Evolutionary conservation across 2,329 filamentous ascomycete genomes (phyloP).

Genomic region (Akanthomyces muscarius): DNA sequence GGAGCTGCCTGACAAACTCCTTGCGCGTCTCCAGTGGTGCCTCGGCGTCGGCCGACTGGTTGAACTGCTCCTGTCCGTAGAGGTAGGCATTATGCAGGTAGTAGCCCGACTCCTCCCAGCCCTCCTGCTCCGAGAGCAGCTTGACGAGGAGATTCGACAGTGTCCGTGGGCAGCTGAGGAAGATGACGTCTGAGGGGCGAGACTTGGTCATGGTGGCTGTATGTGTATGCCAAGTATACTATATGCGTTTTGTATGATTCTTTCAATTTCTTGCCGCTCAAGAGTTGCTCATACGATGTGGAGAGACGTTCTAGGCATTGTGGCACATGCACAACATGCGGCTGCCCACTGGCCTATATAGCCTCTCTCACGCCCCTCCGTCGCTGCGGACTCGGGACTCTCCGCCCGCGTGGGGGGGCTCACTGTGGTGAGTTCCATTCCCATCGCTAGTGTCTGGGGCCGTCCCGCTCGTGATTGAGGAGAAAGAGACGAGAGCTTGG

Average conservation of each 20-base stretch:
- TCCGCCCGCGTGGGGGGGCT: neutral
- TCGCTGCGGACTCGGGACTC: neutral
- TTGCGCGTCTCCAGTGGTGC: neutral
- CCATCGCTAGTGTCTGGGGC: neutral
- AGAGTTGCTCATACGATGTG: neutral
- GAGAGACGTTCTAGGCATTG: neutral
- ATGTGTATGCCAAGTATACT: neutral
- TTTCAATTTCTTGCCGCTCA: neutral
- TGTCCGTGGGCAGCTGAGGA: constrained; percentile 16
- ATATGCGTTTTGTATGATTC: neutral
- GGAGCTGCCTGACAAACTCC: constrained; percentile 5
- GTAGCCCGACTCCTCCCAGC: constrained; percentile 14
- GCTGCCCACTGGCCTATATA: neutral
- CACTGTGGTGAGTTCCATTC: neutral
- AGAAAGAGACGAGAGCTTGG: neutral
- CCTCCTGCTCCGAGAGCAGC: constrained; percentile 17
- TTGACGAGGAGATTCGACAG: constrained; percentile 17
- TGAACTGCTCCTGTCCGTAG: neutral
- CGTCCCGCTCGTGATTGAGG: neutral
- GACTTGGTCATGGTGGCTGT: constrained; percentile 6
- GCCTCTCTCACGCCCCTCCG: too few relatives aligned
- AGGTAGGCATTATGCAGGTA: constrained; percentile 10
- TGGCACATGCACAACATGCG: neutral
- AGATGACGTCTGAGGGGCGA: constrained; percentile 13
- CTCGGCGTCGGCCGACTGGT: neutral